Base-by-base conservation (phyloP, 176 grass and related monocot species). In the Rhynchospora breviuscula region DNA sequence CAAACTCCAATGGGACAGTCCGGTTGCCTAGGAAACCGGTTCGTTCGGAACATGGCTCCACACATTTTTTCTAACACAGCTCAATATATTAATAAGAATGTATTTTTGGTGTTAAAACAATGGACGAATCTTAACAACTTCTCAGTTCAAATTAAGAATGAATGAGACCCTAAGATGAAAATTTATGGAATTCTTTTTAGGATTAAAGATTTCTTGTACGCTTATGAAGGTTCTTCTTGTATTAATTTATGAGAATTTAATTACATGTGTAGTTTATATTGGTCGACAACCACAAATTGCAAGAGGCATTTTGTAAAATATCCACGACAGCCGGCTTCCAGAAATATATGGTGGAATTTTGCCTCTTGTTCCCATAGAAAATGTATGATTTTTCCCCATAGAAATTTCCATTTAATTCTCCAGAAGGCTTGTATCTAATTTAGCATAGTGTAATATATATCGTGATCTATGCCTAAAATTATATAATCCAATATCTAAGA, bases 321-420 rank as follows among this genome's bases (percentile, higher is more conserved):
- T 84, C 0, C 64, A 84, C 3, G 81, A 84, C 21, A 70, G 13
- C 65, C 81, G 71, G 64, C 48, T 84, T 8, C 64, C 81, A 22
- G 81, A 84, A 59, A 44, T 84, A 56, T 84, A 70, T 59, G 81
- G 81, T 51, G 81, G 81, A 56, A 84, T 56, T n/a, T 67, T 84
- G 43, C 81, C 72, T 29, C 12, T 76, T 8, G 5, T 76, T 76
- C 72, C 72, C 72, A 1, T 1, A 29, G 26, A n/a, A n/a, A n/a
- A n/a, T n/a, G n/a, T n/a, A n/a, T n/a, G n/a, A n/a, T n/a, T n/a
- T n/a, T n/a, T n/a, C n/a, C n/a, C n/a, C n/a, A n/a, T n/a, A n/a
- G n/a, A n/a, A n/a, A n/a, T n/a, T n/a, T n/a, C n/a, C n/a, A n/a
- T n/a, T n/a, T n/a, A n/a, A n/a, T n/a, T n/a, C n/a, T n/a, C n/a